Evolutionary conservation across 495 filamentous ascomycete species (phyloP).

Genomic region (Penicillium egyptiacum): DNA sequence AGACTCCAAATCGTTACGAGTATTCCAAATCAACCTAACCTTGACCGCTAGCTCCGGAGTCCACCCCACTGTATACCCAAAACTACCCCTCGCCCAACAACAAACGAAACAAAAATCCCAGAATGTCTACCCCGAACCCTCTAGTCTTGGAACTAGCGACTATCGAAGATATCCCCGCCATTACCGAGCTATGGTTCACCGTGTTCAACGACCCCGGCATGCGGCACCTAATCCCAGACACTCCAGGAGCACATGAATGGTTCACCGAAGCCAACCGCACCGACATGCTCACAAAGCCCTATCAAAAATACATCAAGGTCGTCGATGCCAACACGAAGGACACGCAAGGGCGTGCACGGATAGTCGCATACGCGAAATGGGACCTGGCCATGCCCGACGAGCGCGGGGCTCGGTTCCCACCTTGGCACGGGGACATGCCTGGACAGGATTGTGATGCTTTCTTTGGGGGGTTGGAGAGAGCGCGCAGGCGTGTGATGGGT

Average conservation of each 20-base stretch:
- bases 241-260: conserved; percentile 29
- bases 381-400: conserved; percentile 22
- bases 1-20: not conserved
- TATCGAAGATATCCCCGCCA: conserved; percentile 25
- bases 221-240: conserved; percentile 25
- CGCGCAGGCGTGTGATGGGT: conserved; percentile 26
- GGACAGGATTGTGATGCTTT: conserved; percentile 19
- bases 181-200: conserved; percentile 28
- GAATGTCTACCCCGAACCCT: conserved; percentile 7
- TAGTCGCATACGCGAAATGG: conserved; percentile 35
- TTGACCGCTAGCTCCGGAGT: not conserved
- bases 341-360: conserved; percentile 17
- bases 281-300: conserved; percentile 26
- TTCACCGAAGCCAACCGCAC: conserved; percentile 18
- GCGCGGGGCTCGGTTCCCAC: conserved; percentile 29
- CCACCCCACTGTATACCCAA: not conserved
- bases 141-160: conserved; percentile 23
- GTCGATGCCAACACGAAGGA: conserved; percentile 22
- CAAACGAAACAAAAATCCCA: not conserved
- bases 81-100: not conserved
- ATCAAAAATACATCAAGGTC: conserved; percentile 31
- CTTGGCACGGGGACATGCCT: conserved; percentile 28
- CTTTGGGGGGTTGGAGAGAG: conserved; percentile 18
- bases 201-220: conserved; percentile 27
- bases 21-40: not conserved